phyloP scores from a whole-genome alignment of 306 rosid species.

The Hippophae gyantsensis region DNA sequence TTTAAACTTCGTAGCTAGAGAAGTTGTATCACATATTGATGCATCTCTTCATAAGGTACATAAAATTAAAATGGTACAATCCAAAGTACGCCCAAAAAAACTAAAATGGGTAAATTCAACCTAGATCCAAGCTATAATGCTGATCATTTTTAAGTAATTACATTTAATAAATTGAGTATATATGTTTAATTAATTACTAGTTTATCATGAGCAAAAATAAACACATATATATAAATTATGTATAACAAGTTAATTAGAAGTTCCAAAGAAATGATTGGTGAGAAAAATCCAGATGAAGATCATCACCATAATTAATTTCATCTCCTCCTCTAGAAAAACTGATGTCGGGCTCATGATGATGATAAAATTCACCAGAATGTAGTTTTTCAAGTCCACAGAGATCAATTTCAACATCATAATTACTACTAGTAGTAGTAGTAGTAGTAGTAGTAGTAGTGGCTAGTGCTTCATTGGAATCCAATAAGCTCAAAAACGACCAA shows the following conservation, averaged over 20 bases:
- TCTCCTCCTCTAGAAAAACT: not conserved
- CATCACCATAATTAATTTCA: not conserved
- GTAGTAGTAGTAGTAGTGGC: not conserved
- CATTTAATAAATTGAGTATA: too few relatives aligned
- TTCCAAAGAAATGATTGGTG: conserved; percentile 54
- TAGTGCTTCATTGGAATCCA: conserved; percentile 18
- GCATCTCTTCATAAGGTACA: too few relatives aligned
- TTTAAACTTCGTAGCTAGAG: too few relatives aligned
- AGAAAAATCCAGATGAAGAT: conserved; percentile 12
- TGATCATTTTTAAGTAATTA: too few relatives aligned
- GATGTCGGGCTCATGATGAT: conserved; percentile 3
- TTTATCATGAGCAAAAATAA: too few relatives aligned
- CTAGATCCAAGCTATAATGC: too few relatives aligned
- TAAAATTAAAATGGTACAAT: too few relatives aligned
- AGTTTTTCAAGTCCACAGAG: conserved; percentile 24
- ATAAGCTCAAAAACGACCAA: conserved; percentile 36
- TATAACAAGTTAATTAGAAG: conserved; percentile 20
- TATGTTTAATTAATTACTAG: too few relatives aligned
- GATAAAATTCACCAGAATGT: conserved; percentile 25
- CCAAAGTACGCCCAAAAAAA: too few relatives aligned
- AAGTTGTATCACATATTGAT: too few relatives aligned
- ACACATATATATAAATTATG: too few relatives aligned
- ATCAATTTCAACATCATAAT: conserved; percentile 9
- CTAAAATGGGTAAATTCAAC: too few relatives aligned
- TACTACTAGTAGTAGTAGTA: not conserved